Evolutionary conservation across 495 filamentous ascomycete species (phyloP).

Genomic region (Neurospora sp.): DNA sequence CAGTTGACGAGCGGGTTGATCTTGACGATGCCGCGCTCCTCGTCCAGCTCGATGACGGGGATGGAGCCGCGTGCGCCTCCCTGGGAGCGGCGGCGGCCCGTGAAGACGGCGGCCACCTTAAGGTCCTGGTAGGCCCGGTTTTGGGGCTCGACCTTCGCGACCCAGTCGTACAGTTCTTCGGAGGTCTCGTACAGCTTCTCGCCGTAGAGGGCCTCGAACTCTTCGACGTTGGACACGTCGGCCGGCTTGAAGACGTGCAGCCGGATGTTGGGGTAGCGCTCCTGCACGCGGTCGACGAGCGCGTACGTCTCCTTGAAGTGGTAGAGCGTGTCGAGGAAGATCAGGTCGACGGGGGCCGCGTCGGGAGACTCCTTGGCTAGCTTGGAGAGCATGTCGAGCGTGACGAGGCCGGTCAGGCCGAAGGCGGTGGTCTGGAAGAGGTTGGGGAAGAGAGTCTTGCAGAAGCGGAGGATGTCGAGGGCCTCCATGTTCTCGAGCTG

Average conservation of each 20-base stretch:
- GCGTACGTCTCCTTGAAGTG: conserved; percentile 87
- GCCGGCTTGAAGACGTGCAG: conserved; percentile 85
- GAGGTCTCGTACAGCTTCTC: conserved; percentile 76
- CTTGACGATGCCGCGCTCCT: conserved; percentile 80
- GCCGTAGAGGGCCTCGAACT: conserved; percentile 77
- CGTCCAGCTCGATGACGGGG: conserved; percentile 84
- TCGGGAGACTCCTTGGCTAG: conserved; percentile 55
- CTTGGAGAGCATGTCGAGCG: conserved; percentile 89
- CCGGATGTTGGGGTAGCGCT: conserved; percentile 63
- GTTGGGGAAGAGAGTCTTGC: conserved; percentile 76
- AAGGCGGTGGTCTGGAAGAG: conserved; percentile 98
- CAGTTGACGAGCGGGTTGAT: conserved; percentile 98
- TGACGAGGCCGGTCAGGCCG: conserved; percentile 86
- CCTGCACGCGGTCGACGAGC: conserved; percentile 68
- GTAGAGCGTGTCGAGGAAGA: conserved; percentile 95
- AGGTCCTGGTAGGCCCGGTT: conserved; percentile 86
- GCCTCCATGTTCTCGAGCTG: conserved; percentile 72
- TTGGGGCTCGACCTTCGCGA: conserved; percentile 94
- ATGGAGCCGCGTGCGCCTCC: conserved; percentile 86
- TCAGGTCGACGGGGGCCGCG: conserved; percentile 63
- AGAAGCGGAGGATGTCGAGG: conserved; percentile 83
- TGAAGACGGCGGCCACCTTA: conserved; percentile 83
- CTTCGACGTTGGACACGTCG: conserved; percentile 53
- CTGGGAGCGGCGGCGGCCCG: conserved; percentile 87
- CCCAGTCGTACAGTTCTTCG: conserved; percentile 86